Base-by-base conservation (phyloP, 2,329 filamentous ascomycete genomes). In the Pestalotiopsis sp. region DNA sequence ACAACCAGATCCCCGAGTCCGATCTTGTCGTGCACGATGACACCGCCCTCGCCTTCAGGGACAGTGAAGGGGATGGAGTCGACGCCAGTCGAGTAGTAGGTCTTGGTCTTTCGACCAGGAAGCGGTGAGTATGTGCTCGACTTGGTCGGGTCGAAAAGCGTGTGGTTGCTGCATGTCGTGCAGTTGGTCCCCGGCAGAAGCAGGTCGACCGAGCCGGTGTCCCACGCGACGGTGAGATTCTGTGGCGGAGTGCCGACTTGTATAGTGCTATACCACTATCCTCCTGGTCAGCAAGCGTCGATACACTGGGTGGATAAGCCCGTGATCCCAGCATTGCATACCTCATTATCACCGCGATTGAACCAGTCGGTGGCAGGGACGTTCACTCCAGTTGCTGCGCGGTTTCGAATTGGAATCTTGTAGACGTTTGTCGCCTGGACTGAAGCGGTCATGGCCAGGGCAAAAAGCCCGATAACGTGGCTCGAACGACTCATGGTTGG, bases 181-280 rank as follows among this genome's bases (percentile, higher is more conserved):
- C 78, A 80, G 65, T 74, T 76, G 31, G 69, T 74, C 4, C 70
- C 68, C 11, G 76, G 74, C 17, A 80, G 70, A 9, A 80, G 58
- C 20, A 80, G 71, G 27, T 75, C 70, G 1, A 67, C 70, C 2
- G 75, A 78, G 31, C 74, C 77, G 0, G 78, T 80, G 68, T 80
- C 78, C 56, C 78, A 75, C 56, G 77, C 70, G 39, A 80, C 76
- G 31, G 75, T 77, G 69, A 78, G 73, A 5, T 73, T 75, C 60
- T 78, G 76, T 1, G 75, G 73, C n/a, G 70, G 70, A 13, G 45
- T 70, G 14, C 70, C 69, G 4, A 72, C 36, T 9, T 45, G 59
- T 31, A 72, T 69, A 2, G 20, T 67, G 62, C 64, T 68, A 39
- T 70, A 71, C 70, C 70, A 72, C 66, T 71, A 62, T 38, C 3